These are phyloP conservation scores for Pharus latifolius DNA, from an alignment of 176 grass and related monocot species.

Conservation along the genomic window DNA sequence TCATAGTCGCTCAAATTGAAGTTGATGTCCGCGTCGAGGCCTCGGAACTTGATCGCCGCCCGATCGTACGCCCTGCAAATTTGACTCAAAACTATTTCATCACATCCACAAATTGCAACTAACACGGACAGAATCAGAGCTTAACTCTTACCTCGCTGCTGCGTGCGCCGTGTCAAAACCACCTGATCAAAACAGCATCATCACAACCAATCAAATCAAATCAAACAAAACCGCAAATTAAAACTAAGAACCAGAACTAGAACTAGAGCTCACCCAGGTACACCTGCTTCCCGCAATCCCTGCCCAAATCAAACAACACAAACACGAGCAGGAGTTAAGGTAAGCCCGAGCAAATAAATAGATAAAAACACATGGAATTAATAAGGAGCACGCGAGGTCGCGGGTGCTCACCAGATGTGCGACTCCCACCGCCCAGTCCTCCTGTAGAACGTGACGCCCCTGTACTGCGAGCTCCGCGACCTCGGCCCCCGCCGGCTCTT, in stretches of 20 bases:
- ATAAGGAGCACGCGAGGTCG: neutral
- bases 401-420: slow-evolving; percentile 68
- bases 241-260: neutral
- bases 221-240: neutral
- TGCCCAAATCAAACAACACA: slow-evolving; percentile 17
- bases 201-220: slow-evolving; percentile 1
- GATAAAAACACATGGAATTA: too few species aligned
- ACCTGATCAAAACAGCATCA: slow-evolving; percentile 30
- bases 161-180: slow-evolving; percentile 86
- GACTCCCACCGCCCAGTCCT: slow-evolving; percentile 92
- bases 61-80: slow-evolving; percentile 73
- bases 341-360: neutral
- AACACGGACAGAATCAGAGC: neutral
- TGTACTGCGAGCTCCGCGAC: slow-evolving; percentile 86
- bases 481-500: slow-evolving; percentile 81
- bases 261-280: slow-evolving; percentile 59
- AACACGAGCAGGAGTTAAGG: slow-evolving; percentile 14
- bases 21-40: slow-evolving; percentile 72
- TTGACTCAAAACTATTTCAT: neutral
- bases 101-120: neutral
- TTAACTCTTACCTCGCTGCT: slow-evolving; percentile 50
- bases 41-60: slow-evolving; percentile 83
- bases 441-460: slow-evolving; percentile 88
- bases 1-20: slow-evolving; percentile 79
- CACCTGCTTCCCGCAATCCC: slow-evolving; percentile 93